Evolutionary conservation across 305 asterid genomes (phyloP).

Genomic region (Caryopteris hybrid): DNA sequence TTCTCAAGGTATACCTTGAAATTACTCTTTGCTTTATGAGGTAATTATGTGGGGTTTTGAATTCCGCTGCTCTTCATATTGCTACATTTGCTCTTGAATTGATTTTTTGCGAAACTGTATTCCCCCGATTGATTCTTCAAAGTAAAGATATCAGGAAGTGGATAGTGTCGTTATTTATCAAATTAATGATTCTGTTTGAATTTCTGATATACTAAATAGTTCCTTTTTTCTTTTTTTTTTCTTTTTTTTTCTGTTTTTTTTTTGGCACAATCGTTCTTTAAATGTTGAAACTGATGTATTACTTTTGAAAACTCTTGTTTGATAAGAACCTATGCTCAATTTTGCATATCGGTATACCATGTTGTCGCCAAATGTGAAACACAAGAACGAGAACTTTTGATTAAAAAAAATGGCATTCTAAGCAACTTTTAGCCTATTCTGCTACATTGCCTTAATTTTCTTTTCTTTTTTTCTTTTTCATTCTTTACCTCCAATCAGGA

Average conservation of each 20-base stretch:
- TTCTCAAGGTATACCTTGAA: conserved; percentile 38
- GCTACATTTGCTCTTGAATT: neutral
- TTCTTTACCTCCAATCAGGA: neutral
- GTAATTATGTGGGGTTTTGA: neutral
- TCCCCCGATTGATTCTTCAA: neutral
- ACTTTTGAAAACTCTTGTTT: neutral
- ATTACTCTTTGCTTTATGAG: neutral
- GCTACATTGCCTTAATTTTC: neutral
- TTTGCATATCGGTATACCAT: neutral
- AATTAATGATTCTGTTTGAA: neutral
- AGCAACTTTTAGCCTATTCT: neutral
- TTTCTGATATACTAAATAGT: neutral
- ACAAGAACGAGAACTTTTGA: neutral
- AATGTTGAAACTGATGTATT: neutral
- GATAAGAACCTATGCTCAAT: neutral
- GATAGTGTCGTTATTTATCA: neutral
- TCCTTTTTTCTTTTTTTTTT: neutral
- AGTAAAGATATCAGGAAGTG: neutral
- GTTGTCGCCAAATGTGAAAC: neutral
- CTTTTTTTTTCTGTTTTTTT: neutral
- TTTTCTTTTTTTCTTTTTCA: neutral
- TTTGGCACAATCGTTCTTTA: neutral
- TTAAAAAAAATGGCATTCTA: neutral
- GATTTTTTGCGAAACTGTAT: neutral
- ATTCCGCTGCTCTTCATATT: neutral